Conservation (phyloP, 371 early-diverging fungal species). For the Nematocida sp. region DNA sequence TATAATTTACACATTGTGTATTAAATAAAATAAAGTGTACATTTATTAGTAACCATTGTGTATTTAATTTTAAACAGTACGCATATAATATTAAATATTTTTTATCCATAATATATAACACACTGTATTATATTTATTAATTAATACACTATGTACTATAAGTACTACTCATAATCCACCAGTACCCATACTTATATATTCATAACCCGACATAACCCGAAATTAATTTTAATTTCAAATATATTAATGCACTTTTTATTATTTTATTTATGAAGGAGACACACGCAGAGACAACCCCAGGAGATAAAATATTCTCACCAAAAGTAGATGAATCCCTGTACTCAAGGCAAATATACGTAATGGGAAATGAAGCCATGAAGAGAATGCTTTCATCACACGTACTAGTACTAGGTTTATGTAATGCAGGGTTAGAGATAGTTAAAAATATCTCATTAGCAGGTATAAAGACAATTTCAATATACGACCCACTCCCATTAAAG, state of each 20-base stretch:
- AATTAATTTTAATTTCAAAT: not conserved
- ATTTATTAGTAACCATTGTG: no score
- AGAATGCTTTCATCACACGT: constrained; percentile 93
- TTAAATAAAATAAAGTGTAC: no score
- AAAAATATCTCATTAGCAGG: constrained; percentile 98
- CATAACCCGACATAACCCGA: no score
- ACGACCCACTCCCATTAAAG: constrained; percentile 78
- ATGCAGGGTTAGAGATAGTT: constrained; percentile 95
- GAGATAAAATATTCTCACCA: constrained; percentile 51
- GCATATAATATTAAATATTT: no score
- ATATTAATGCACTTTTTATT: constrained; percentile 34
- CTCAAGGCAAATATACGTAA: constrained; percentile 73
- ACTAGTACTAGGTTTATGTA: constrained; percentile 87
- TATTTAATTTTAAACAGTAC: no score
- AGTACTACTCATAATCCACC: no score
- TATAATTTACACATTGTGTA: no score
- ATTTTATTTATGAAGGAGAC: constrained; percentile 25
- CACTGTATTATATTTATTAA: no score
- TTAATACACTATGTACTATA: no score
- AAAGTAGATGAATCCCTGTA: constrained; percentile 70
- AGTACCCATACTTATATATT: not conserved
- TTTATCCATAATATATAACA: no score
- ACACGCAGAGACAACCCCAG: not conserved
- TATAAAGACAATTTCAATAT: constrained; percentile 88
- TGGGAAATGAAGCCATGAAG: constrained; percentile 98